Conservation (phyloP, 495 filamentous ascomycete genomes). For the Margaritispora aquatica region DNA sequence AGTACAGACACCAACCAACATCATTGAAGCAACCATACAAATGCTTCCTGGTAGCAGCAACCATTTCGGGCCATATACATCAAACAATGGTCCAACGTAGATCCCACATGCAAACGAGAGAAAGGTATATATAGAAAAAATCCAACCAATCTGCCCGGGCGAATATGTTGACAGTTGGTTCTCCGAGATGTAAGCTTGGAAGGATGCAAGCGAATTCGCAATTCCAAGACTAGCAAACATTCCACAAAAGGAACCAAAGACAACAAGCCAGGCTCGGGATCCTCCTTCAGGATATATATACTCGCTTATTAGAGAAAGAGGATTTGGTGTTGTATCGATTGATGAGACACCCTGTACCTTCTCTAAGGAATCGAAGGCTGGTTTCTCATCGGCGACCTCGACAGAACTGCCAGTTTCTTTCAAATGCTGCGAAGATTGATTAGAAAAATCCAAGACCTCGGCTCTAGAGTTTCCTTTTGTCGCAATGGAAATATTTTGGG, state of each 20-base stretch:
- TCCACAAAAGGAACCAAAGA: slow-evolving; percentile 67
- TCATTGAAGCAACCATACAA: slow-evolving; percentile 40
- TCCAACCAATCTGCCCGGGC: slow-evolving; percentile 62
- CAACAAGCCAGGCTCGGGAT: slow-evolving; percentile 65
- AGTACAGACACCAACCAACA: slow-evolving; percentile 38
- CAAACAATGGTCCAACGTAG: slow-evolving; percentile 58
- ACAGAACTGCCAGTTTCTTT: too few species aligned
- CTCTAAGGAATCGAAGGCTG: too few species aligned
- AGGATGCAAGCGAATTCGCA: slow-evolving; percentile 69
- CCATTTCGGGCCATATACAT: slow-evolving; percentile 47
- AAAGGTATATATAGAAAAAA: slow-evolving; percentile 70
- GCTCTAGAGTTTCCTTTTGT: too few species aligned
- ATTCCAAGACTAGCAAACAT: slow-evolving; percentile 63
- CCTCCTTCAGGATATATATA: slow-evolving; percentile 66
- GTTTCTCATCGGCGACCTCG: too few species aligned
- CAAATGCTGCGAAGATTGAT: too few species aligned
- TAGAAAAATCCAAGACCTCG: too few species aligned
- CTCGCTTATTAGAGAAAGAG: neutral
- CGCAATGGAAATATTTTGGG: too few species aligned
- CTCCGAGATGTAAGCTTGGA: slow-evolving; percentile 62
- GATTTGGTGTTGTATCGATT: too few species aligned
- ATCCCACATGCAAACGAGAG: slow-evolving; percentile 44
- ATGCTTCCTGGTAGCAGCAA: slow-evolving; percentile 45
- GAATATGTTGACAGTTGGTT: slow-evolving; percentile 57
- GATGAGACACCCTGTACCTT: too few species aligned